Evolutionary conservation across 1,284 basidiomycete species (phyloP), one percentile per base, ranked within the genome.

Genomic region (Cutaneotrichosporon mucoides): DNA sequence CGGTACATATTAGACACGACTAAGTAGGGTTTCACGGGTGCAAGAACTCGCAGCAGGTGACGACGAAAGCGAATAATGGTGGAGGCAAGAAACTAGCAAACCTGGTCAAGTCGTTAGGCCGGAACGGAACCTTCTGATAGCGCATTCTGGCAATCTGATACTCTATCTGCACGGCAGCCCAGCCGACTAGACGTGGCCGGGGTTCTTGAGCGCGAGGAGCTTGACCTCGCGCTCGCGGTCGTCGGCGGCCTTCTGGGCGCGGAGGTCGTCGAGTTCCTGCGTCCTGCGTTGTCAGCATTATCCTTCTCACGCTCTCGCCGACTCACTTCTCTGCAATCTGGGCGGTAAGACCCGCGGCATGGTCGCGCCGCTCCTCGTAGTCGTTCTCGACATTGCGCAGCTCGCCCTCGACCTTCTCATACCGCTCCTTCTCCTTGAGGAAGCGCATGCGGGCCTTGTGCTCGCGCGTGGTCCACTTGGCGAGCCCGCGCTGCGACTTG

Each of bases 201-300:
- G 78, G 68, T 76, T 76, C 69, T 76, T 76, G 64, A 79, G 67
- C 8, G 75, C 73, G 38, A 73, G 65, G 36, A 77, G 60, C 66
- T 79, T 79, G 66, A 76, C 74, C 54, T 75, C 76, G 42, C 79
- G 66, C 65, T 80, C 80, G 49, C 79, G 75, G 63, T 80, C 79
- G 64, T 80, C 79, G 5, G 77, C 77, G 16, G 77, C 78, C 72
- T 80, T 80, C 56, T 77, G 75, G 12, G 71, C 73, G 56, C 79
- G 67, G 38, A 80, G 61, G 60, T 79, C 76, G 60, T 81, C 79
- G 42, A 80, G 70, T 58, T 81, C 79, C 60, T 76, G 70, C 9
- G 75, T 76, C 68, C 79, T 76, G 58, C 13, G 43, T 16, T 47
- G 54, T 52, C 36, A 55, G 53, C 49, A 34, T 38, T 6, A 43